Conservation (phyloP, 495 filamentous ascomycete species). For the Aspergillus biplanus region DNA sequence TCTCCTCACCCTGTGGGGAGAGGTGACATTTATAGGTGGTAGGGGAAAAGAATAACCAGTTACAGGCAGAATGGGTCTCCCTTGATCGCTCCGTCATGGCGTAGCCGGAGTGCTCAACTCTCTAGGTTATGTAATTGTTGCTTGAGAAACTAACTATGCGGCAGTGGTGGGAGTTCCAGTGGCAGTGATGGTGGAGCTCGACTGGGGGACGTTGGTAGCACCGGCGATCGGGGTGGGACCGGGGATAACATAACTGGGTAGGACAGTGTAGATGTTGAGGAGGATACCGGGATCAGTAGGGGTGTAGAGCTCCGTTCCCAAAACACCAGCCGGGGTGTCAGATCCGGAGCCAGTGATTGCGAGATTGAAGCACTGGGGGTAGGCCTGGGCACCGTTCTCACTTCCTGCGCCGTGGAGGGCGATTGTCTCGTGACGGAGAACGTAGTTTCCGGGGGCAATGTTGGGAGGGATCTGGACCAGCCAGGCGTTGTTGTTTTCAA, state of each 20-base stretch:
- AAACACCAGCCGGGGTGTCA: conserved; percentile 48
- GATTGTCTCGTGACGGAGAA: conserved; percentile 70
- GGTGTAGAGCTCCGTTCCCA: conserved; percentile 27
- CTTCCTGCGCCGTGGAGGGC: conserved; percentile 60
- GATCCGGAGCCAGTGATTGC: conserved; percentile 60
- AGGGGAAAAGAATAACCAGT: too few relatives aligned
- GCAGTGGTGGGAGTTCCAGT: conserved; percentile 25
- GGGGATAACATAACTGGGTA: background rate
- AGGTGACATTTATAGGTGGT: too few relatives aligned
- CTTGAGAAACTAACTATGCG: background rate
- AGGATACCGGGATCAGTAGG: conserved; percentile 1
- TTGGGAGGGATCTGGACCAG: conserved; percentile 60
- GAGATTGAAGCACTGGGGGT: conserved; percentile 70
- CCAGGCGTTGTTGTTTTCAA: conserved; percentile 61
- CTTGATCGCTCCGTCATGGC: background rate
- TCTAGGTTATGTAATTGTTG: background rate
- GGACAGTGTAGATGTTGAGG: conserved; percentile 3
- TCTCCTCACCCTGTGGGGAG: too few relatives aligned
- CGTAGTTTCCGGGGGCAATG: conserved; percentile 64
- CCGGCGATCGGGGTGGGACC: conserved; percentile 41
- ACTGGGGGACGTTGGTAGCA: conserved; percentile 25
- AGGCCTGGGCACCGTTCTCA: conserved; percentile 62
- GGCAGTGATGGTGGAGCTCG: conserved; percentile 23
- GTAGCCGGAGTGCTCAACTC: background rate
- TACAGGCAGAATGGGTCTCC: too few relatives aligned